Conservation (phyloP, 768 basidiomycete genomes). For the Clitopilus passeckerianus region DNA sequence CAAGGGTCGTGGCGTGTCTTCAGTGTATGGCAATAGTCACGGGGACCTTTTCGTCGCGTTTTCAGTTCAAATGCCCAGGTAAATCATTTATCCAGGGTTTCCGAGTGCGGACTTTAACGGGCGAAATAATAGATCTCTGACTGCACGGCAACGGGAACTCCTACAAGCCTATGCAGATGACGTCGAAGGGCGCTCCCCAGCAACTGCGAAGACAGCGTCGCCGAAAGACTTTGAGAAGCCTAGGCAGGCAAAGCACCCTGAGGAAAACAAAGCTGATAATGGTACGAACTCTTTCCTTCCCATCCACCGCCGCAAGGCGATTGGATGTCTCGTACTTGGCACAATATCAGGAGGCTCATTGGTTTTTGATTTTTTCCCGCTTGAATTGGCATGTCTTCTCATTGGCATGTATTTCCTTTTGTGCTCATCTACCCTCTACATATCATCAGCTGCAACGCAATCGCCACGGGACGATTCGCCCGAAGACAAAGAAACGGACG, state of each 20-base stretch:
- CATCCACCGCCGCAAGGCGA: slow-evolving; percentile 51
- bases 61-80: slow-evolving; percentile 87
- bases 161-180: slow-evolving; percentile 90
- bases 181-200: slow-evolving; percentile 60
- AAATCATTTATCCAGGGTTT: slow-evolving; percentile 18
- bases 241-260: slow-evolving; percentile 9
- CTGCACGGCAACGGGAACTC: slow-evolving; percentile 79
- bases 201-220: slow-evolving; percentile 5
- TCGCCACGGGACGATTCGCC: slow-evolving; percentile 15
- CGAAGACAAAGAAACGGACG: slow-evolving; percentile 35
- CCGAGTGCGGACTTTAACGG: not conserved
- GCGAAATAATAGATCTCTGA: slow-evolving; percentile 59
- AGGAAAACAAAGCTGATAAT: slow-evolving; percentile 37
- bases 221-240: slow-evolving; percentile 10
- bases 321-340: slow-evolving; percentile 69
- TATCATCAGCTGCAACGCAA: slow-evolving; percentile 15
- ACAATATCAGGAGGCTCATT: slow-evolving; percentile 64
- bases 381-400: slow-evolving; percentile 42
- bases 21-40: slow-evolving; percentile 51
- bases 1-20: slow-evolving; percentile 76
- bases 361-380: slow-evolving; percentile 53
- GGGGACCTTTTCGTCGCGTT: slow-evolving; percentile 92
- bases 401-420: slow-evolving; percentile 14
- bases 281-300: slow-evolving; percentile 71
- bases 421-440: slow-evolving; percentile 17